Percentiles rank a stretch among this genome's conserved stretches.
These are phyloP conservation scores for Oryza brachyantha DNA, from an alignment of 176 grass and related monocot genomes.

Conservation along the genomic window DNA sequence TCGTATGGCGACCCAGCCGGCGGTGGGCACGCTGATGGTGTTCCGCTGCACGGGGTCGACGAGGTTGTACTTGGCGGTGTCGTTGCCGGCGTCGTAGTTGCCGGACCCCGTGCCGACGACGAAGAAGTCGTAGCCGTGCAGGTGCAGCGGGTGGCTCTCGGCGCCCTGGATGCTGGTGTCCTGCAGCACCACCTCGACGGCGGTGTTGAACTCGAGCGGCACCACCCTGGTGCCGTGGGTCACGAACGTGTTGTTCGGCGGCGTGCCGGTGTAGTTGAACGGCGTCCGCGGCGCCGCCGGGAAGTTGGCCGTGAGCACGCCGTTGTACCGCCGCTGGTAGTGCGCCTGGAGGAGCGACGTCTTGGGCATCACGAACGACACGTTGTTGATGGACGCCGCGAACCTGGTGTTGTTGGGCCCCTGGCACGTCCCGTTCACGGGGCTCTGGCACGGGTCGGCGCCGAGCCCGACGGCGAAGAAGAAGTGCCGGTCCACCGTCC, in stretches of 20 bases:
- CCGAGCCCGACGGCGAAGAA: constrained; percentile 74
- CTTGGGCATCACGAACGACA: constrained; percentile 62
- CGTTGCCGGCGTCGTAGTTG: constrained; percentile 47
- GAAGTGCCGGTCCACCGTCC: constrained; percentile 41
- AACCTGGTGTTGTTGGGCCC: constrained; percentile 70
- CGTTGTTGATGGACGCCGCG: constrained; percentile 67
- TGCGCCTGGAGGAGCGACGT: constrained; percentile 65
- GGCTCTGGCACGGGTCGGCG: constrained; percentile 47
- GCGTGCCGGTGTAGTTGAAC: constrained; percentile 81
- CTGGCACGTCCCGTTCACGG: constrained; percentile 58
- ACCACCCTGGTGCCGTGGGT: constrained; percentile 59
- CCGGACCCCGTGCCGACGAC: constrained; percentile 59
- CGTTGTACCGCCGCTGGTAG: constrained; percentile 50
- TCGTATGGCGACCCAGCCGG: constrained; percentile 73
- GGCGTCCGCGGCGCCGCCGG: constrained; percentile 31
- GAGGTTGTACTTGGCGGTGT: constrained; percentile 51
- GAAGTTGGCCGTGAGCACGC: constrained; percentile 46
- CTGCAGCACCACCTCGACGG: constrained; percentile 78
- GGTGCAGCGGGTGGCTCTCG: constrained; percentile 82
- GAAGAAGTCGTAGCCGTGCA: constrained; percentile 77
- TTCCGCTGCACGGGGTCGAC: constrained; percentile 69
- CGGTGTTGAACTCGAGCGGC: constrained; percentile 50
- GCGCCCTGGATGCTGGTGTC: constrained; percentile 30
- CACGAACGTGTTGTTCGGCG: constrained; percentile 74
- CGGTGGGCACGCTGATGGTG: constrained; percentile 69